phyloP scores from a whole-genome alignment of 1,284 basidiomycete species.

The Agroathelia rolfsii region DNA sequence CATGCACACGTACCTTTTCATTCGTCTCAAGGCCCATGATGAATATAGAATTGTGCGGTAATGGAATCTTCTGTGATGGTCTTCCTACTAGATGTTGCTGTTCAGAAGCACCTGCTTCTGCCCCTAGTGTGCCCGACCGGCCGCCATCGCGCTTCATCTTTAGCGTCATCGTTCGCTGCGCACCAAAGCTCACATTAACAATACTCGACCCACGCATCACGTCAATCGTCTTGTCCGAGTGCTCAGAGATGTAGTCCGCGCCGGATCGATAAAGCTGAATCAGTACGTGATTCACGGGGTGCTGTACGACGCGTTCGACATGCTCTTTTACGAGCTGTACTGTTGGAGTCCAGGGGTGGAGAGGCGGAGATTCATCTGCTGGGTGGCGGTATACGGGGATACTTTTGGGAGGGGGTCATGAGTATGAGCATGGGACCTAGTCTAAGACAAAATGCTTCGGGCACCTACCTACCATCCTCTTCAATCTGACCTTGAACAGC shows the following conservation, averaged over 20 bases:
- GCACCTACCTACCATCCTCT: constrained; percentile 48
- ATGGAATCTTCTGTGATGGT: constrained; percentile 47
- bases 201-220: constrained; percentile 59
- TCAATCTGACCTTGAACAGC: constrained; percentile 58
- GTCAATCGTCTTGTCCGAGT: constrained; percentile 75
- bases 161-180: constrained; percentile 61
- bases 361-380: constrained; percentile 59
- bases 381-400: constrained; percentile 73
- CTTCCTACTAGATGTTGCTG: constrained; percentile 25
- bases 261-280: constrained; percentile 70
- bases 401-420: constrained; percentile 28
- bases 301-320: constrained; percentile 42
- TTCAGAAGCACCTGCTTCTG: no score
- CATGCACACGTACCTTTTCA: no score
- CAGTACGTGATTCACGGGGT: constrained; percentile 68
- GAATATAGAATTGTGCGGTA: constrained; percentile 72
- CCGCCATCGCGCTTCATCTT: constrained; percentile 54
- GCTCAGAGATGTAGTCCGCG: constrained; percentile 71
- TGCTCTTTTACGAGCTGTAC: constrained; percentile 50
- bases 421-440: constrained; percentile 1
- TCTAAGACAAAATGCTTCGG: constrained; percentile 4
- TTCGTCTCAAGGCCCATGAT: constrained; percentile 66
- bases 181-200: constrained; percentile 68
- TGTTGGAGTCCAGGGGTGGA: constrained; percentile 54
- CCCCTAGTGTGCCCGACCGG: no score